phyloP scores from a whole-genome alignment of 1,284 basidiomycete genomes.

The Rhodotorula sp. region DNA sequence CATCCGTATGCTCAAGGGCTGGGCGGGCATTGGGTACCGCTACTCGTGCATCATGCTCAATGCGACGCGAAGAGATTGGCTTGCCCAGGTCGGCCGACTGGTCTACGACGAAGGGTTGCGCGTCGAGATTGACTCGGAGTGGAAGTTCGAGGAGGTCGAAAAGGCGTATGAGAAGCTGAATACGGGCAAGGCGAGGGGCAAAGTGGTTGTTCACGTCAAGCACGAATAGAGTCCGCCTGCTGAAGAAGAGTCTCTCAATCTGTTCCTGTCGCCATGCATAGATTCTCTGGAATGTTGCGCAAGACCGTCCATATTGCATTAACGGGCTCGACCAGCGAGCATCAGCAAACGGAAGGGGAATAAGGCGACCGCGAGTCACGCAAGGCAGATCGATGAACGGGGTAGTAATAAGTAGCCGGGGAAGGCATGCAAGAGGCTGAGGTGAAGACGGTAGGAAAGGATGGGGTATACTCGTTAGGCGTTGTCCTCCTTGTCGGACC shows the following conservation, averaged over 20 bases:
- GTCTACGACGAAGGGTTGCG: constrained; percentile 49
- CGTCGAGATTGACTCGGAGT: constrained; percentile 62
- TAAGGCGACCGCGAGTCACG: neutral
- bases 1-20: constrained; percentile 21
- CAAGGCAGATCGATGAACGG: neutral
- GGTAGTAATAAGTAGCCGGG: neutral
- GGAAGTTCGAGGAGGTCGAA: constrained; percentile 58
- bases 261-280: neutral
- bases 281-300: too few species aligned
- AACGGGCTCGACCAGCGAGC: too few species aligned
- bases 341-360: too few species aligned
- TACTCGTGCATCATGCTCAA: constrained; percentile 45
- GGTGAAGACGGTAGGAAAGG: neutral
- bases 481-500: neutral
- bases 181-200: constrained; percentile 60
- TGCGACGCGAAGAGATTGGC: constrained; percentile 26
- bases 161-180: constrained; percentile 63
- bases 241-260: neutral
- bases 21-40: constrained; percentile 18
- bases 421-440: neutral
- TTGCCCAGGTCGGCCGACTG: constrained; percentile 42
- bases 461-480: neutral
- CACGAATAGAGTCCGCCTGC: neutral
- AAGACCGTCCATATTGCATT: too few species aligned
- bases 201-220: constrained; percentile 54